Conservation (phyloP, 139 green algal genomes). For the Picochlorum sp. region DNA sequence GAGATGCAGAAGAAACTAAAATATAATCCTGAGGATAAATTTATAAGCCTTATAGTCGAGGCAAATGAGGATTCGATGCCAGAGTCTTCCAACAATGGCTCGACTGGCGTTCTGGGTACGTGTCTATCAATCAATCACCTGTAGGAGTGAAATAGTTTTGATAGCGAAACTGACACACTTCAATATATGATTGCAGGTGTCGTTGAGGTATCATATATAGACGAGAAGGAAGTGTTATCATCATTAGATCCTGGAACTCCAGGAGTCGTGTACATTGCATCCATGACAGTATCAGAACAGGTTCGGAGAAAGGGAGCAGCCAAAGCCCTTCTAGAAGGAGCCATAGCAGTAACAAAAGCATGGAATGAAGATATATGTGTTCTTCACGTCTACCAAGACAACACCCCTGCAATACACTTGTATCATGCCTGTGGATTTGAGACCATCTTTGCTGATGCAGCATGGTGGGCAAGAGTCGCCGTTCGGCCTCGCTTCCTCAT, state of each 20-base stretch:
- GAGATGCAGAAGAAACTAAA: conserved; percentile 31
- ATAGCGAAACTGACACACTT: background rate
- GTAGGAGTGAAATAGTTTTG: no score
- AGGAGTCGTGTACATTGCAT: conserved; percentile 30
- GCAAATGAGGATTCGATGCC: background rate
- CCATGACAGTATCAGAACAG: conserved; percentile 29
- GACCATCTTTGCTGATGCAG: conserved; percentile 17
- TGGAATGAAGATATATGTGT: conserved; percentile 27
- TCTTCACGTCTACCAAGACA: conserved; percentile 43
- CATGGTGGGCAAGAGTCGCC: conserved; percentile 14
- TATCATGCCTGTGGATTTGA: conserved; percentile 29
- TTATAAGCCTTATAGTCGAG: conserved; percentile 20
- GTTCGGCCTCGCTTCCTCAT: conserved; percentile 28
- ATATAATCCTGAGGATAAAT: conserved; percentile 23
- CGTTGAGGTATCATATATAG: conserved; percentile 34
- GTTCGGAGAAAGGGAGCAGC: conserved; percentile 23
- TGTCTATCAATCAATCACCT: background rate
- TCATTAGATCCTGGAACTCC: conserved; percentile 7
- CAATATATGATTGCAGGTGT: conserved; percentile 21
- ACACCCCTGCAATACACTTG: conserved; percentile 27
- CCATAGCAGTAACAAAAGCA: conserved; percentile 22
- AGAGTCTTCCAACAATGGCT: background rate
- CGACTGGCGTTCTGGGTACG: background rate
- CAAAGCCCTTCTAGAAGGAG: conserved; percentile 18
- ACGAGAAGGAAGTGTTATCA: conserved; percentile 11